These are phyloP conservation scores for Neoscytalidium dimidiatum DNA, from an alignment of 2,329 filamentous ascomycete species.

Conservation along the genomic window DNA sequence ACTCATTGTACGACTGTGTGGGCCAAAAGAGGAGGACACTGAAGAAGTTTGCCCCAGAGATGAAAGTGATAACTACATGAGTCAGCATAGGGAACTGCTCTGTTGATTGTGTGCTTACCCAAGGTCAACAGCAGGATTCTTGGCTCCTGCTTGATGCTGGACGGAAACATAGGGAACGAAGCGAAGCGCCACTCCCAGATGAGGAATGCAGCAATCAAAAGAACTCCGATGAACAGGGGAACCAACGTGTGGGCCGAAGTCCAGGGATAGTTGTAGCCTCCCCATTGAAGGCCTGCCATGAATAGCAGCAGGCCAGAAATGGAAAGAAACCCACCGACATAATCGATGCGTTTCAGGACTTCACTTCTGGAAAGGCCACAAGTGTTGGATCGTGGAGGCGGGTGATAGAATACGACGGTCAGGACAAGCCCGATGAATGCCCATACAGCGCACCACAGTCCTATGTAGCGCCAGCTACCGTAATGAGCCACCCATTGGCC, in stretches of 20 bases:
- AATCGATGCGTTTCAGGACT: conserved; percentile 36
- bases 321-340: conserved; percentile 32
- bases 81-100: not conserved
- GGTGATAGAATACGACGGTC: conserved; percentile 31
- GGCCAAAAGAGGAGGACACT: conserved; percentile 37
- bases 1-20: conserved; percentile 30
- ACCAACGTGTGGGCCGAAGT: conserved; percentile 39
- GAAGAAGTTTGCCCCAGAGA: conserved; percentile 37
- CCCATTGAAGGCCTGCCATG: conserved; percentile 43
- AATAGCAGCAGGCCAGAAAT: conserved; percentile 36
- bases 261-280: conserved; percentile 44
- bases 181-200: conserved; percentile 43
- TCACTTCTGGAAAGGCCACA: conserved; percentile 33
- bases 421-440: conserved; percentile 29
- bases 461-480: conserved; percentile 34
- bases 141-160: conserved; percentile 27
- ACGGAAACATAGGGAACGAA: conserved; percentile 41
- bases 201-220: conserved; percentile 35
- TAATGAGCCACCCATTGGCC: conserved; percentile 33
- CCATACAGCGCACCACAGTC: conserved; percentile 35
- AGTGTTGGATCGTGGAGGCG: conserved; percentile 32
- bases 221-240: conserved; percentile 38
- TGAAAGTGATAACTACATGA: conserved; percentile 32
- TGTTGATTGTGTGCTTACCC: not conserved
- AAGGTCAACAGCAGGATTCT: conserved; percentile 55